These are phyloP conservation scores for Saccharum spontaneum DNA, from an alignment of 176 grass and related monocot genomes.

Conservation along the genomic window DNA sequence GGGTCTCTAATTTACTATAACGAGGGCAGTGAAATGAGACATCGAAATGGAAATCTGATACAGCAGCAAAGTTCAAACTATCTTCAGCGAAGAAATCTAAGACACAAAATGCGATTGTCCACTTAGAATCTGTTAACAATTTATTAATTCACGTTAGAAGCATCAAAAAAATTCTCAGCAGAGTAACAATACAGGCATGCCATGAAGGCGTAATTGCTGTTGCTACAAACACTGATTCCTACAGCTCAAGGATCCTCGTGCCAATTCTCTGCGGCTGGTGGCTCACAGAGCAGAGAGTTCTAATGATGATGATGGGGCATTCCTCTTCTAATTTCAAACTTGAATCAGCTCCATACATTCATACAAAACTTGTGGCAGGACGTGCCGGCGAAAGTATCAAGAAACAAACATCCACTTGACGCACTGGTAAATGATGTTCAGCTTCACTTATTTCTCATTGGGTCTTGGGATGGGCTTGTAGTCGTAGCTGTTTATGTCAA, in stretches of 20 bases:
- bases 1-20: no score
- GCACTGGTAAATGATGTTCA: background rate
- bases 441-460: constrained; percentile 53
- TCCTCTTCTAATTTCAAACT: background rate
- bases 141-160: constrained; percentile 3
- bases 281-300: background rate
- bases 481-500: constrained; percentile 86
- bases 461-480: constrained; percentile 78
- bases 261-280: background rate
- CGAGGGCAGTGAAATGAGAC: background rate
- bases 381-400: background rate
- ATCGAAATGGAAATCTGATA: background rate
- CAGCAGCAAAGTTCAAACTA: background rate
- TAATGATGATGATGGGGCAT: background rate
- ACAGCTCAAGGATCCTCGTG: background rate
- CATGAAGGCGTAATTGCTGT: background rate
- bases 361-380: background rate
- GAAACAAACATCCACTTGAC: background rate
- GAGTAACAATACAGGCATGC: background rate
- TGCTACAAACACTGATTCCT: constrained; percentile 15
- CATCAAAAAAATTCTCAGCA: background rate
- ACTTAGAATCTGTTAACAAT: background rate
- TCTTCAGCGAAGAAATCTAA: constrained; percentile 3
- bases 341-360: background rate
- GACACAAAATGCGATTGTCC: background rate